These are phyloP conservation scores for Fusarium sulawesiense DNA, from an alignment of 2,329 filamentous ascomycete genomes.

Conservation along the genomic window DNA sequence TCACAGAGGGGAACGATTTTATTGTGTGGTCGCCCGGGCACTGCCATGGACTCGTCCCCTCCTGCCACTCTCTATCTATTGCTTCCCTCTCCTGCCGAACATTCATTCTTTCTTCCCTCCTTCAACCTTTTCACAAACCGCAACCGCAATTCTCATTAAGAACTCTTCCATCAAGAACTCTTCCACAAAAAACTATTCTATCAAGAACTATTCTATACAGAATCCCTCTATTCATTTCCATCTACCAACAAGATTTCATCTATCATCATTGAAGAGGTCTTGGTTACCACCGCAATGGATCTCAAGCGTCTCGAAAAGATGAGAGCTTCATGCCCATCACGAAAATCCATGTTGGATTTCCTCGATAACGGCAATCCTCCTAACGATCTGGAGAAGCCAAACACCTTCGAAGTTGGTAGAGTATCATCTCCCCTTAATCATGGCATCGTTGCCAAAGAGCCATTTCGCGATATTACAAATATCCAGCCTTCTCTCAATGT, in stretches of 20 bases:
- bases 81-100: background rate
- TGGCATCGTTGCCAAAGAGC: background rate
- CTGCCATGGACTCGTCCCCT: background rate
- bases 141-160: background rate
- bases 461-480: background rate
- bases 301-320: constrained; percentile 6
- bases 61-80: background rate
- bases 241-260: background rate
- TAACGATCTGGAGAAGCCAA: background rate
- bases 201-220: background rate
- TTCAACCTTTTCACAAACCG: background rate
- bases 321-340: background rate
- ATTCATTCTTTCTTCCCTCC: background rate
- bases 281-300: background rate
- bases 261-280: background rate
- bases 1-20: background rate
- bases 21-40: background rate
- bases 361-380: background rate
- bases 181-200: background rate
- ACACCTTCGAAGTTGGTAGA: background rate
- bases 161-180: background rate
- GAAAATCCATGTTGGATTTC: constrained; percentile 11
- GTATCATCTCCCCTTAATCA: background rate
- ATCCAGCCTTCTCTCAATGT: background rate
- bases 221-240: background rate